phyloP scores from a whole-genome alignment of 768 basidiomycete genomes.

The Hortiboletus campestris region DNA sequence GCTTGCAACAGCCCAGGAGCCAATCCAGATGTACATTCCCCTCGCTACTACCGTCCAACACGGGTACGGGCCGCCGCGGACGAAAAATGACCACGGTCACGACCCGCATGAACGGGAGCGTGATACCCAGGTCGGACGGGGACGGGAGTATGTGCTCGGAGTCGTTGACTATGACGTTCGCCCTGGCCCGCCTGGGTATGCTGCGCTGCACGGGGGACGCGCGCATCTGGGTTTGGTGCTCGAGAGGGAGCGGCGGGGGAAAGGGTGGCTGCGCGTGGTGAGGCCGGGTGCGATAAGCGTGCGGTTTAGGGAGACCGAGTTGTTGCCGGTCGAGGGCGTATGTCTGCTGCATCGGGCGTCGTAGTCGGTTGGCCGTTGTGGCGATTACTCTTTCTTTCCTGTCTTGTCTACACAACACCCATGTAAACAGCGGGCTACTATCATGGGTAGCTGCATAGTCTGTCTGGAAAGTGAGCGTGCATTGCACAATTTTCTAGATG shows the following conservation, averaged over 20 bases:
- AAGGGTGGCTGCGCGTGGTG: slow-evolving; percentile 21
- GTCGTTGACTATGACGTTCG: slow-evolving; percentile 24
- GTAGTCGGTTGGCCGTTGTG: neutral
- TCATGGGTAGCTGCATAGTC: too few species aligned
- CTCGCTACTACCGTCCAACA: neutral
- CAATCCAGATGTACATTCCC: slow-evolving; percentile 20
- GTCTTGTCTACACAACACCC: too few species aligned
- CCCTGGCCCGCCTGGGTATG: slow-evolving; percentile 19
- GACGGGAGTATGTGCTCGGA: slow-evolving; percentile 20
- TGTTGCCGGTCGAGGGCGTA: slow-evolving; percentile 18
- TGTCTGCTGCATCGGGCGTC: slow-evolving; percentile 21
- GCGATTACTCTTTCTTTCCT: too few species aligned
- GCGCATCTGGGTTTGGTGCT: slow-evolving; percentile 21
- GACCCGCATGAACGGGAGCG: slow-evolving; percentile 2
- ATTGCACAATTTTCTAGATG: too few species aligned
- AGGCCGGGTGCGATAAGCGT: slow-evolving; percentile 21
- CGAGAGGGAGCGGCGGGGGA: slow-evolving; percentile 17
- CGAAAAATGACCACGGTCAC: neutral
- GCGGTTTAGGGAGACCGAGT: slow-evolving; percentile 24
- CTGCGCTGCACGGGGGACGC: slow-evolving; percentile 19
- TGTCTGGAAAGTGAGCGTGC: too few species aligned
- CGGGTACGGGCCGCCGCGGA: slow-evolving; percentile 1
- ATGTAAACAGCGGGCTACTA: too few species aligned
- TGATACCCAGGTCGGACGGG: too few species aligned
- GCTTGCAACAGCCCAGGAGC: slow-evolving; percentile 16